Evolutionary conservation across 202 grass and related monocot genomes (phyloP).

Genomic region (Hordeum pubiflorum): DNA sequence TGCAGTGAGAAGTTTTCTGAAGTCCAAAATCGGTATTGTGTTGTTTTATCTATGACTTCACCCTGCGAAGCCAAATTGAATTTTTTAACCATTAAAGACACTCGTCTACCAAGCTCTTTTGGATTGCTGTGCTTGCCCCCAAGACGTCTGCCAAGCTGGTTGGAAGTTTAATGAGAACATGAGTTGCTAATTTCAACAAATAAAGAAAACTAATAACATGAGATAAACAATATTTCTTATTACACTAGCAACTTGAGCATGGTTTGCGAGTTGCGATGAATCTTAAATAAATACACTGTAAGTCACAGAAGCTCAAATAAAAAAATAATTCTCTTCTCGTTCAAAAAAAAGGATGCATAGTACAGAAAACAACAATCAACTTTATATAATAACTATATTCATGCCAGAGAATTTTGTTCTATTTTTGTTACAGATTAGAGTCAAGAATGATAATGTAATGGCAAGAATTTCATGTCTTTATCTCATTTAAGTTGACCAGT

Average conservation of each 20-base stretch:
- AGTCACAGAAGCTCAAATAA: background rate
- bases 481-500: background rate
- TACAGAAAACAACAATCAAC: background rate
- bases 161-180: slow-evolving; percentile 24
- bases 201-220: slow-evolving; percentile 19
- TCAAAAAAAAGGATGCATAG: background rate
- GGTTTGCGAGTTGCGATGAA: background rate
- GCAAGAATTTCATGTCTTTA: background rate
- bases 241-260: background rate
- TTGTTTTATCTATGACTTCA: slow-evolving; percentile 55
- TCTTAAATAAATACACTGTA: background rate
- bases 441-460: background rate
- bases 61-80: slow-evolving; percentile 51
- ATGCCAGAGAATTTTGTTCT: background rate
- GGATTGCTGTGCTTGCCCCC: slow-evolving; percentile 39
- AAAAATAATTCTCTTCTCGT: background rate
- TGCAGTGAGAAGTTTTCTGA: slow-evolving; percentile 48
- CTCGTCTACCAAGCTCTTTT: slow-evolving; percentile 46
- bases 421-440: background rate
- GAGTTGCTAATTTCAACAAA: slow-evolving; percentile 24
- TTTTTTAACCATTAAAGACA: slow-evolving; percentile 47
- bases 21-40: slow-evolving; percentile 80
- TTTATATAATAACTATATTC: background rate
- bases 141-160: slow-evolving; percentile 62
- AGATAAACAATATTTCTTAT: background rate